These are phyloP conservation scores for Auriscalpium orientale DNA, from an alignment of 768 basidiomycete species.

Conservation along the genomic window DNA sequence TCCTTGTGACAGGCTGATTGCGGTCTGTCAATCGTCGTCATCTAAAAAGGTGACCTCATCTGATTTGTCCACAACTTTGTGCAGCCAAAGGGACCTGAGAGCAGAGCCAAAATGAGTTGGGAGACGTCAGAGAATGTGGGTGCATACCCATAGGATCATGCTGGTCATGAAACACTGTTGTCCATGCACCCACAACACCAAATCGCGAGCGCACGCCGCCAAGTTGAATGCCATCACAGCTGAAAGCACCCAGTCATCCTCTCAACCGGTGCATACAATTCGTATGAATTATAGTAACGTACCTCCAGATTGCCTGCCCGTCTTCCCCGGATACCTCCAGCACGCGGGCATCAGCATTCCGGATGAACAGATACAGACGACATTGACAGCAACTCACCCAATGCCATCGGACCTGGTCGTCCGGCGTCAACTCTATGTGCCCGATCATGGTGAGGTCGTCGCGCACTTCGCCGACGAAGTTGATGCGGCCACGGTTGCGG, in stretches of 20 bases:
- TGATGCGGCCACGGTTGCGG: constrained; percentile 44
- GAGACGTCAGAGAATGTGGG: neutral
- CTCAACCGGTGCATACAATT: neutral
- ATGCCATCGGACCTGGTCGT: constrained; percentile 54
- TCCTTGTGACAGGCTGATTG: too few species aligned
- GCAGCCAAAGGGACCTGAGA: constrained; percentile 25
- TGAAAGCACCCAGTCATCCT: constrained; percentile 17
- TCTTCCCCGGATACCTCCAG: constrained; percentile 6
- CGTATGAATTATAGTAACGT: neutral
- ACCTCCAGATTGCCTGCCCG: constrained; percentile 24
- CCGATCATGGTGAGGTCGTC: constrained; percentile 43
- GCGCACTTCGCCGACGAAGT: constrained; percentile 46
- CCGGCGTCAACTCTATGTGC: constrained; percentile 45
- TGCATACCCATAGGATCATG: constrained; percentile 41
- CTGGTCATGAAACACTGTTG: constrained; percentile 38
- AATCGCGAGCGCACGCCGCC: constrained; percentile 52
- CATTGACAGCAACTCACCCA: constrained; percentile 38
- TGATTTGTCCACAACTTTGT: constrained; percentile 8
- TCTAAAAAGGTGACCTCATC: too few species aligned
- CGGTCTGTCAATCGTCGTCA: too few species aligned
- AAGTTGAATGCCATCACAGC: constrained; percentile 56
- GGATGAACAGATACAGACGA: neutral
- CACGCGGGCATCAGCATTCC: neutral
- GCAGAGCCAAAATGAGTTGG: neutral
- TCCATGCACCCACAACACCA: constrained; percentile 52